Conservation (phyloP, 192 early-diverging fungal genomes). For the Spinellus fusiger region DNA sequence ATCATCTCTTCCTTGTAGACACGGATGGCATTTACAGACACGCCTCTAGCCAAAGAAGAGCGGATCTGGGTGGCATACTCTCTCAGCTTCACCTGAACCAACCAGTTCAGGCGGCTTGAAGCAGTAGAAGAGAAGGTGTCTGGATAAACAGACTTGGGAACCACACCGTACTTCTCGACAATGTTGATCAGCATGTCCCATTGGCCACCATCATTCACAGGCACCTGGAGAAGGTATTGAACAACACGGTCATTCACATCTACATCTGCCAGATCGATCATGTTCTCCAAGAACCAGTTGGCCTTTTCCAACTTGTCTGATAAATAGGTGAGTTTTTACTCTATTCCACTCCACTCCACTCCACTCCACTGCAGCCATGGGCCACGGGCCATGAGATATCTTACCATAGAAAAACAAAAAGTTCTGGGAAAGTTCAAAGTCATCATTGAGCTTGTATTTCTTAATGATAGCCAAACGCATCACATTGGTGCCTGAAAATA, state of each 20-base stretch:
- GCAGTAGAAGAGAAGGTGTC: slow-evolving; percentile 61
- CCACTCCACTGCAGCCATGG: no score
- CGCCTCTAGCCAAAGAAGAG: slow-evolving; percentile 29
- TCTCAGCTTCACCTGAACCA: slow-evolving; percentile 61
- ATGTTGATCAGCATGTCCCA: slow-evolving; percentile 78
- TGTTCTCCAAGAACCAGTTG: slow-evolving; percentile 77
- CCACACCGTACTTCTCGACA: slow-evolving; percentile 70
- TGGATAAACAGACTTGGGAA: slow-evolving; percentile 59
- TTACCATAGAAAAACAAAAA: slow-evolving; percentile 53
- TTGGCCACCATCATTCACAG: slow-evolving; percentile 70
- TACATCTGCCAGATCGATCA: slow-evolving; percentile 57
- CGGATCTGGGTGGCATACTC: slow-evolving; percentile 64
- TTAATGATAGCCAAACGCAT: slow-evolving; percentile 55
- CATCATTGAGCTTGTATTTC: slow-evolving; percentile 59
- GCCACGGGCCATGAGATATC: no score
- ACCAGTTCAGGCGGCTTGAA: slow-evolving; percentile 50
- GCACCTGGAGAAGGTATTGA: slow-evolving; percentile 60
- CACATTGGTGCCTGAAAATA: slow-evolving; percentile 44
- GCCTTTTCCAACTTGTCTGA: slow-evolving; percentile 79
- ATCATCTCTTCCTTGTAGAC: slow-evolving; percentile 51
- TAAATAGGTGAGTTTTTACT: no score
- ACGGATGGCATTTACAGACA: slow-evolving; percentile 38
- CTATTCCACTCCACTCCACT: no score
- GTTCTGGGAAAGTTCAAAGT: slow-evolving; percentile 73
- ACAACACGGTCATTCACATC: slow-evolving; percentile 62